phyloP scores from a whole-genome alignment of 1,139 yeast species.

The Lipomyces yarrowii region DNA sequence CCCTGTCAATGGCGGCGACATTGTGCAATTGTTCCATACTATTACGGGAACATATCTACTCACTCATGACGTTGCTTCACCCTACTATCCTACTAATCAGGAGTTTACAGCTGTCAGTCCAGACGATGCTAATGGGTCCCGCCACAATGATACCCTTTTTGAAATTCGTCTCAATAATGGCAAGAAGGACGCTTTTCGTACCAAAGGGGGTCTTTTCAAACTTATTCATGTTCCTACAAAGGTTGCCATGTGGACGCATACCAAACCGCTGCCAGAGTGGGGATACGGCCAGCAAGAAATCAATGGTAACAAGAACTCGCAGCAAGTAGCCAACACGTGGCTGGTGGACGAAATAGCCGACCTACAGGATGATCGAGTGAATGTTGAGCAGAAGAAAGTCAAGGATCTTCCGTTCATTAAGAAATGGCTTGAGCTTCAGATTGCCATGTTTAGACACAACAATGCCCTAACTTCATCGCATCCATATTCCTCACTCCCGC shows the following conservation, averaged over 20 bases:
- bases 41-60: slow-evolving; percentile 75
- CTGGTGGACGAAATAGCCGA: slow-evolving; percentile 69
- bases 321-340: slow-evolving; percentile 74
- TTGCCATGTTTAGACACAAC: slow-evolving; percentile 88
- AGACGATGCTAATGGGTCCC: slow-evolving; percentile 59
- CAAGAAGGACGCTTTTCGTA: slow-evolving; percentile 60
- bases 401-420: slow-evolving; percentile 68
- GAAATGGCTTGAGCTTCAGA: slow-evolving; percentile 90
- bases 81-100: slow-evolving; percentile 84
- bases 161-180: slow-evolving; percentile 62
- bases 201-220: slow-evolving; percentile 69
- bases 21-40: slow-evolving; percentile 78
- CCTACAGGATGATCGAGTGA: slow-evolving; percentile 56
- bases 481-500: slow-evolving; percentile 95
- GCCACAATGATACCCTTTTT: slow-evolving; percentile 77
- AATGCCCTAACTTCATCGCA: slow-evolving; percentile 84
- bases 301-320: slow-evolving; percentile 85
- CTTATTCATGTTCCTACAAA: slow-evolving; percentile 81
- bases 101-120: slow-evolving; percentile 76
- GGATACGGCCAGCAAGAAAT: slow-evolving; percentile 90
- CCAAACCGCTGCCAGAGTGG: slow-evolving; percentile 88
- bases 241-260: slow-evolving; percentile 97
- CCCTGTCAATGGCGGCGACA: slow-evolving; percentile 61
- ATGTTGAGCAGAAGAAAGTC: slow-evolving; percentile 56
- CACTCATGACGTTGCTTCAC: slow-evolving; percentile 98